Evolutionary conservation across 371 early-diverging fungal species (phyloP).

Genomic region (Mucor piriformis): DNA sequence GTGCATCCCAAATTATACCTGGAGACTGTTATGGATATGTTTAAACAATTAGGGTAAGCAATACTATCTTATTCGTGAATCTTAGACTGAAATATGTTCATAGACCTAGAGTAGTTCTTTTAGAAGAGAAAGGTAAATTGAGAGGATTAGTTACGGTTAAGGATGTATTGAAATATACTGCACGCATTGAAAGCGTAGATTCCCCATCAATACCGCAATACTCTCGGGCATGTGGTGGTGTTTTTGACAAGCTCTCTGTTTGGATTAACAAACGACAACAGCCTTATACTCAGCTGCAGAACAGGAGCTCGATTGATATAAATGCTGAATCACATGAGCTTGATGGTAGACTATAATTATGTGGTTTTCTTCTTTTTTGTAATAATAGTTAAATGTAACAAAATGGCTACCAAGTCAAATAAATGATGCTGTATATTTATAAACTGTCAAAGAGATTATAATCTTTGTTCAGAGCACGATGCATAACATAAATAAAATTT

Average conservation of each 20-base stretch:
- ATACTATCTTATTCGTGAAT: too few relatives aligned
- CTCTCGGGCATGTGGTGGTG: conserved; percentile 19
- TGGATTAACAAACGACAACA: conserved; percentile 20
- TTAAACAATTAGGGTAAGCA: conserved; percentile 80
- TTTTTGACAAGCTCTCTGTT: conserved; percentile 20
- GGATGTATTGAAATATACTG: conserved; percentile 74
- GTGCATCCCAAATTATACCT: conserved; percentile 80
- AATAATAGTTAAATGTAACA: too few relatives aligned
- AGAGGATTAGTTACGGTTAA: conserved; percentile 81
- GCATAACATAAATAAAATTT: too few relatives aligned
- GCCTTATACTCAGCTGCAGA: conserved; percentile 25
- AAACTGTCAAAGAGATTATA: too few relatives aligned
- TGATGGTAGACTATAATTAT: conserved; percentile 13
- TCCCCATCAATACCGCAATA: not conserved
- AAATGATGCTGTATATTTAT: too few relatives aligned
- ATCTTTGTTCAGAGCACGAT: too few relatives aligned
- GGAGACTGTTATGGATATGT: conserved; percentile 90
- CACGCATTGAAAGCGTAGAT: conserved; percentile 47
- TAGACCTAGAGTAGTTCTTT: conserved; percentile 69
- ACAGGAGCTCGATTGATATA: conserved; percentile 26
- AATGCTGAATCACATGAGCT: conserved; percentile 24
- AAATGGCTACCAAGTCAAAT: too few relatives aligned
- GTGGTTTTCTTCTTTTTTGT: not conserved
- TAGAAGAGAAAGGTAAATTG: conserved; percentile 69
- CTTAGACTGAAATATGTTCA: too few relatives aligned